Evolutionary conservation across 192 early-diverging fungal genomes (phyloP).

Genomic region (Borealophlyctis nickersoniae): DNA sequence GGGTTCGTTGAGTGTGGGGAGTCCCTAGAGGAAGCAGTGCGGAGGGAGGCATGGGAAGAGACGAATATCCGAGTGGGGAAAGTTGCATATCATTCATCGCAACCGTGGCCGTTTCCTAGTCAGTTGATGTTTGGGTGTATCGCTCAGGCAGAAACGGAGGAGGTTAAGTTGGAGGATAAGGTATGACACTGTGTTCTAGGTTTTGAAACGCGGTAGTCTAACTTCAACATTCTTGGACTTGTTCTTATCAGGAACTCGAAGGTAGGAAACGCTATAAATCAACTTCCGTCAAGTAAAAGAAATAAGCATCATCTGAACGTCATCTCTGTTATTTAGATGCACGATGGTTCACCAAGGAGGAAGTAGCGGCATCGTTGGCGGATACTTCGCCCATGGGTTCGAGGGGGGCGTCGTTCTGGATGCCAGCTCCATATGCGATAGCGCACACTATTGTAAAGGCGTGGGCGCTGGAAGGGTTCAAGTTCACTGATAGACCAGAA

Average conservation of each 20-base stretch:
- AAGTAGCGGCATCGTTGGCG: slow-evolving; percentile 28
- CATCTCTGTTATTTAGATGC: slow-evolving; percentile 26
- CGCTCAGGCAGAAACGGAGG: slow-evolving; percentile 35
- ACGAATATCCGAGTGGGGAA: slow-evolving; percentile 39
- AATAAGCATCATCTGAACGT: background rate
- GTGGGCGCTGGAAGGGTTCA: slow-evolving; percentile 21
- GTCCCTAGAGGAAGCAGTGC: slow-evolving; percentile 43
- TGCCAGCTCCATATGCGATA: slow-evolving; percentile 38
- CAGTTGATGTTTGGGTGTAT: slow-evolving; percentile 54
- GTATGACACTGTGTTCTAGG: too few species aligned
- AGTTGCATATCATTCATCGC: slow-evolving; percentile 48
- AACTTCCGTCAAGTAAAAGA: background rate
- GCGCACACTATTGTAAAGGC: slow-evolving; percentile 34
- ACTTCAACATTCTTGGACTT: too few species aligned
- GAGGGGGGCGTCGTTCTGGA: slow-evolving; percentile 2
- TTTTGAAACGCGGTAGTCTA: too few species aligned
- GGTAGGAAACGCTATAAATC: too few species aligned
- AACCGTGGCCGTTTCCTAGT: slow-evolving; percentile 65
- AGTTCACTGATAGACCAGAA: background rate
- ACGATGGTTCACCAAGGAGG: slow-evolving; percentile 40
- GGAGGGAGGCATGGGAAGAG: slow-evolving; percentile 53
- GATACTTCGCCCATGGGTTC: background rate
- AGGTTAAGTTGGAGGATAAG: slow-evolving; percentile 26
- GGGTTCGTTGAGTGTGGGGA: slow-evolving; percentile 49
- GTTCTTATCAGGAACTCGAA: background rate